Evolutionary conservation across 2,329 filamentous ascomycete species (phyloP).

Genomic region (Aspergillus niger): DNA sequence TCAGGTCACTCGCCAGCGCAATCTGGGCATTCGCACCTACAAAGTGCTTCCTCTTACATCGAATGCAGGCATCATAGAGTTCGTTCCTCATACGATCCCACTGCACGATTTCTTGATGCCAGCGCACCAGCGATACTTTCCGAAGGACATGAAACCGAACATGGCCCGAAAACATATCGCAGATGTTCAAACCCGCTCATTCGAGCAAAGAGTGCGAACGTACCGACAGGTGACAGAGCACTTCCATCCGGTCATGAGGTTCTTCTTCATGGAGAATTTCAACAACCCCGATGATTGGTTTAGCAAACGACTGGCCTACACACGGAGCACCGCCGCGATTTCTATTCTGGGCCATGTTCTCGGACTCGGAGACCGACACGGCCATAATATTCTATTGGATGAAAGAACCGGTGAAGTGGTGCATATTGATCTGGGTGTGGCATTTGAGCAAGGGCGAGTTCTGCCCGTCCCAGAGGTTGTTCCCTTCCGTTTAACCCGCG

Average conservation of each 20-base stretch:
- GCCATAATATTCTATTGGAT: constrained; percentile 95
- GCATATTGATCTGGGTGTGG: constrained; percentile 95
- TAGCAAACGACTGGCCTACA: constrained; percentile 82
- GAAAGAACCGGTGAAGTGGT: constrained; percentile 88
- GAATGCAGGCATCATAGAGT: constrained; percentile 90
- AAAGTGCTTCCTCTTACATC: constrained; percentile 90
- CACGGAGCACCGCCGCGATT: constrained; percentile 87
- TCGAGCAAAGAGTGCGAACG: constrained; percentile 69
- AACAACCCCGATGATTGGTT: constrained; percentile 97
- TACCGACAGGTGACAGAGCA: constrained; percentile 77
- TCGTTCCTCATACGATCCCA: constrained; percentile 89
- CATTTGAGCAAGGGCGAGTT: constrained; percentile 95
- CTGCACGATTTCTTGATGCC: constrained; percentile 90
- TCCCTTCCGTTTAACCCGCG: constrained; percentile 89
- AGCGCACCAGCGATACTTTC: constrained; percentile 83
- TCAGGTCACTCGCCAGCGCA: constrained; percentile 81
- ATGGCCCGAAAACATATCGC: constrained; percentile 79
- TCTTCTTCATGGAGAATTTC: constrained; percentile 97
- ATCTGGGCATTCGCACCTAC: constrained; percentile 90
- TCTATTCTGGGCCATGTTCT: constrained; percentile 93
- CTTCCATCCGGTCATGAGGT: constrained; percentile 91
- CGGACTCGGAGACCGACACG: constrained; percentile 90
- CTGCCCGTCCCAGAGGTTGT: constrained; percentile 93
- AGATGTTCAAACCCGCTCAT: constrained; percentile 68
- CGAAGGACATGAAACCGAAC: constrained; percentile 74